Evolutionary conservation across 176 grass and related monocot genomes (phyloP).

Genomic region (Cocos nucifera): DNA sequence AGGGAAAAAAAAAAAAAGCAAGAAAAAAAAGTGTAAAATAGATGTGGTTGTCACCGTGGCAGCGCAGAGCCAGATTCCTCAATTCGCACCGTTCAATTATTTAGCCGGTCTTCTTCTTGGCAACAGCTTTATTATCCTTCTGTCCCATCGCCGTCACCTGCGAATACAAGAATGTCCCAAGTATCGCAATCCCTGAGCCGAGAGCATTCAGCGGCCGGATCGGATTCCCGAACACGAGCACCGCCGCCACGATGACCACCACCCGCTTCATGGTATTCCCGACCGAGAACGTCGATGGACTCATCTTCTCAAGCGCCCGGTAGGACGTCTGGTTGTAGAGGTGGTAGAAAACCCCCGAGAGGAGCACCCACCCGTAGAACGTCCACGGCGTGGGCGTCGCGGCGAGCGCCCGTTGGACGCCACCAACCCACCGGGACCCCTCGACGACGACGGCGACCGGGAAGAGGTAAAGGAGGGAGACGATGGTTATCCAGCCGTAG

Average conservation of each 20-base stretch:
- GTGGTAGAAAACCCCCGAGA: constrained; percentile 40
- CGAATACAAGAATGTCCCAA: constrained; percentile 39
- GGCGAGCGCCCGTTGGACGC: constrained; percentile 9
- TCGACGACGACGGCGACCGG: constrained; percentile 32
- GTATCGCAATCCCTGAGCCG: constrained; percentile 29
- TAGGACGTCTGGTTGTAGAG: constrained; percentile 41
- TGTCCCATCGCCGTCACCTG: constrained; percentile 9
- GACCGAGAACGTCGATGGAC: constrained; percentile 32
- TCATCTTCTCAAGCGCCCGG: constrained; percentile 37
- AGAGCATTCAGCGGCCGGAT: constrained; percentile 32
- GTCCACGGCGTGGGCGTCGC: constrained; percentile 8
- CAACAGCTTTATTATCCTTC: not conserved
- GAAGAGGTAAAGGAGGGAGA: constrained; percentile 36
- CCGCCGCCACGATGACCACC: constrained; percentile 31
- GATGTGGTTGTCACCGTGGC: too few relatives aligned
- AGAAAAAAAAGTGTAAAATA: too few relatives aligned
- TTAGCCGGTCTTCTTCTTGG: not conserved
- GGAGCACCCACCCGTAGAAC: constrained; percentile 27
- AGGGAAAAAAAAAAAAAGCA: too few relatives aligned
- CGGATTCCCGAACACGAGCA: constrained; percentile 33
- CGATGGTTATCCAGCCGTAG: constrained; percentile 34
- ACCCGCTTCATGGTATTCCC: constrained; percentile 43
- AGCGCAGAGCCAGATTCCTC: too few relatives aligned
- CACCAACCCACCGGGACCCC: constrained; percentile 26
- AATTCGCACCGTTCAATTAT: too few relatives aligned